These are phyloP conservation scores for Sarcocystis neurona DNA, from an alignment of 169 alveolate genomes.

Conservation along the genomic window DNA sequence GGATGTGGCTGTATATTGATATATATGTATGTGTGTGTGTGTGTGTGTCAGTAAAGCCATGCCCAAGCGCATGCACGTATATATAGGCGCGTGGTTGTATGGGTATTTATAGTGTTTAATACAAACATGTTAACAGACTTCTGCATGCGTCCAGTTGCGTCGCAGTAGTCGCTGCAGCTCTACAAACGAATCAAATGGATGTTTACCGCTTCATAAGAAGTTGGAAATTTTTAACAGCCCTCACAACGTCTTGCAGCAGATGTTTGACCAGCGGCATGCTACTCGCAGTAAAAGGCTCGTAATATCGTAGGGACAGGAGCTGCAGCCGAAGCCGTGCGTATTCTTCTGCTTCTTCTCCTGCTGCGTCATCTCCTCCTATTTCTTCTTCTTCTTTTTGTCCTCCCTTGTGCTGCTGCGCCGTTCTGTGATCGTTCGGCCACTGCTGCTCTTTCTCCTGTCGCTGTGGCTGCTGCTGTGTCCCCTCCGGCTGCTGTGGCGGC, in stretches of 20 bases:
- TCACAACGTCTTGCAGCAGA: constrained; percentile 24
- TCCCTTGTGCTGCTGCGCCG: not conserved
- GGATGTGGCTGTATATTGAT: no score
- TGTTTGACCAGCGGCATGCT: constrained; percentile 10
- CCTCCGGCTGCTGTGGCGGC: not conserved
- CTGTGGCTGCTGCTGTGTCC: not conserved
- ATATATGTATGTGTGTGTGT: not conserved
- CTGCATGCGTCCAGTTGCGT: not conserved
- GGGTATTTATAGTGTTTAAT: not conserved
- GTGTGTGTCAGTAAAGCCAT: not conserved
- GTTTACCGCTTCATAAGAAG: constrained; percentile 13
- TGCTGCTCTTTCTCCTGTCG: not conserved
- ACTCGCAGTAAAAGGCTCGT: not conserved
- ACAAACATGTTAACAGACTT: not conserved
- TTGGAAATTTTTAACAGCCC: constrained; percentile 22
- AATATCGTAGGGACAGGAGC: constrained; percentile 5
- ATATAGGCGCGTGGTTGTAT: not conserved
- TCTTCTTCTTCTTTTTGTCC: not conserved
- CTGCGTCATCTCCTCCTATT: not conserved
- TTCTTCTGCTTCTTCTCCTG: not conserved
- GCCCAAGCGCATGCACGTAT: not conserved
- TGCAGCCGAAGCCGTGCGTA: not conserved
- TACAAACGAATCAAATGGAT: not conserved
- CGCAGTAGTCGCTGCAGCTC: no score
- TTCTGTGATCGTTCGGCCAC: not conserved